Base-by-base conservation (phyloP, 2,329 filamentous ascomycete genomes). In the Alternaria ventricosa region DNA sequence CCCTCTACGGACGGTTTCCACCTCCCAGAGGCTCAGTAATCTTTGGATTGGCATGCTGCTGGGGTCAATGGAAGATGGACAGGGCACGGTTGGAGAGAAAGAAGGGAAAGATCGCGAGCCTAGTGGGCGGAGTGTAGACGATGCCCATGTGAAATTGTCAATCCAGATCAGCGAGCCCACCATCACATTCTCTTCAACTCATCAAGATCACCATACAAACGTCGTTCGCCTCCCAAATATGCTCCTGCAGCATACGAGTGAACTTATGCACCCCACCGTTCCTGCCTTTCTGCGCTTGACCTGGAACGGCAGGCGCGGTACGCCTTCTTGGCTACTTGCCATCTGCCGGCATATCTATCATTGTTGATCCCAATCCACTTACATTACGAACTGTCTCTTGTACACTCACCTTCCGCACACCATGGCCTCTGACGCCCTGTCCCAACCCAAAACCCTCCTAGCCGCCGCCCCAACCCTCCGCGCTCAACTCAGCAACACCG, bases 361-460 rank as follows among this genome's bases (percentile, higher is more conserved):
- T n/a, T n/a, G n/a, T n/a, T n/a, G n/a, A n/a, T n/a, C n/a, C n/a
- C n/a, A n/a, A n/a, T n/a, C n/a, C n/a, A n/a, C n/a, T n/a, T n/a
- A n/a, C n/a, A n/a, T n/a, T n/a, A n/a, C n/a, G n/a, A n/a, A n/a
- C n/a, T n/a, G n/a, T n/a, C n/a, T n/a, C n/a, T n/a, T n/a, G 4
- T 30, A 20, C 1, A 20, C n/a, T 44, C 41, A 20, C 8, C 3
- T 18, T 20, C 43, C 20, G 44, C 6, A 23, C 5, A 22, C 0
- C 27, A 51, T 51, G 47, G 47, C 22, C 7, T 2, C 27, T 5
- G 5, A 6, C 12, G 27, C 58, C 4, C 57, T 64, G 36, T 47
- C 53, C 11, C 62, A 61, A 54, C 15, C 58, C 44, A 61, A 58
- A 47, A 13, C 15, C 18, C 58, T 64, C 1, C 57, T 64, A 50